These are phyloP conservation scores for Lepiota venenata DNA, from an alignment of 768 basidiomycete genomes.

Conservation along the genomic window DNA sequence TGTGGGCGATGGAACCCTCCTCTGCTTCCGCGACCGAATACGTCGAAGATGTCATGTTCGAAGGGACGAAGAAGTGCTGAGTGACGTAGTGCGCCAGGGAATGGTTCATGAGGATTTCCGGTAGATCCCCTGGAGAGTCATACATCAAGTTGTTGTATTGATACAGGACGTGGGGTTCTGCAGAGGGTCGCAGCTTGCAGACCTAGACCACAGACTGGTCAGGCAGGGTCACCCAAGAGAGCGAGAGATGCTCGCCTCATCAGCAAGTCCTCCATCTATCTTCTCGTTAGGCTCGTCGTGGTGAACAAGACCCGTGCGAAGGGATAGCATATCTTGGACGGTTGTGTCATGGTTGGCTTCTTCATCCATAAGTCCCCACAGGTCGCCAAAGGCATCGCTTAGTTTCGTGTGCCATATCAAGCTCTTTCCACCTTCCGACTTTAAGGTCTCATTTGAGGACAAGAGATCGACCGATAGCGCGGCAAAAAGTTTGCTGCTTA, in stretches of 20 bases:
- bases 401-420: slow-evolving; percentile 36
- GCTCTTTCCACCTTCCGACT: slow-evolving; percentile 20
- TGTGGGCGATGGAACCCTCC: slow-evolving; percentile 23
- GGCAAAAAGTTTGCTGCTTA: slow-evolving; percentile 38
- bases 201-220: slow-evolving; percentile 21
- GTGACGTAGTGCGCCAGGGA: slow-evolving; percentile 35
- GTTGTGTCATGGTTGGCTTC: slow-evolving; percentile 28
- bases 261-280: slow-evolving; percentile 27
- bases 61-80: slow-evolving; percentile 33
- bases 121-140: slow-evolving; percentile 35
- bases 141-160: slow-evolving; percentile 48
- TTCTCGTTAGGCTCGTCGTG: slow-evolving; percentile 33
- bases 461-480: slow-evolving; percentile 34
- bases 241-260: slow-evolving; percentile 24
- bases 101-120: slow-evolving; percentile 34
- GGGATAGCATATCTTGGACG: slow-evolving; percentile 38
- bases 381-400: slow-evolving; percentile 26
- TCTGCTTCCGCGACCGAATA: slow-evolving; percentile 38
- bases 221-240: neutral
- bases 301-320: slow-evolving; percentile 40
- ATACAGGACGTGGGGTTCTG: slow-evolving; percentile 34
- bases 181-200: slow-evolving; percentile 34
- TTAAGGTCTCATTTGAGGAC: slow-evolving; percentile 31
- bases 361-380: slow-evolving; percentile 34
- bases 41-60: slow-evolving; percentile 37